A percentile compares a stretch with the other conserved stretches of the same genome.
Evolutionary conservation across 2,329 filamentous ascomycete genomes (phyloP).

Genomic region (Madurella fahalii): DNA sequence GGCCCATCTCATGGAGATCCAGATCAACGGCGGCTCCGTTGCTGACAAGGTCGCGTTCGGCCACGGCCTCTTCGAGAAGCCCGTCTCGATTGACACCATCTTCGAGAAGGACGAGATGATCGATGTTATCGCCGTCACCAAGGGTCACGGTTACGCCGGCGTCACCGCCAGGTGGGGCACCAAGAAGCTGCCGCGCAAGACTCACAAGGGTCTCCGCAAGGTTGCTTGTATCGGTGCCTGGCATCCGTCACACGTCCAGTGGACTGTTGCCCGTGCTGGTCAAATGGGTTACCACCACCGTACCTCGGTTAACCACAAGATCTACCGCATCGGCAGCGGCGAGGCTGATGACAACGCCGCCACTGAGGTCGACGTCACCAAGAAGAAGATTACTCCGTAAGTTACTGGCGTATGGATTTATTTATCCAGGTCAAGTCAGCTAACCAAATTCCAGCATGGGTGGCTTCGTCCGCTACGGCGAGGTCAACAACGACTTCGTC

Average conservation of each 20-base stretch:
- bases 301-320: slow-evolving; percentile 99
- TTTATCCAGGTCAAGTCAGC: not conserved
- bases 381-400: slow-evolving; percentile 99
- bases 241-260: slow-evolving; percentile 99
- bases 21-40: slow-evolving; percentile 96
- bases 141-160: slow-evolving; percentile 98
- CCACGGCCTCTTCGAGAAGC: slow-evolving; percentile 98
- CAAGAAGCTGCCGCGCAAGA: slow-evolving; percentile 99
- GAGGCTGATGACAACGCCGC: slow-evolving; percentile 87
- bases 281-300: slow-evolving; percentile 99
- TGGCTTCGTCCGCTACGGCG: slow-evolving; percentile 99
- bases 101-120: slow-evolving; percentile 99
- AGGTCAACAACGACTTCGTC: slow-evolving; percentile 98
- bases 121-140: slow-evolving; percentile 98
- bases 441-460: slow-evolving; percentile 63
- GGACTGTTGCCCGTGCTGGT: slow-evolving; percentile 99
- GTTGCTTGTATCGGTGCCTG: slow-evolving; percentile 99
- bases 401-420: slow-evolving; percentile 41
- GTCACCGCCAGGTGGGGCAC: slow-evolving; percentile 98
- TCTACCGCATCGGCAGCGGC: slow-evolving; percentile 97
- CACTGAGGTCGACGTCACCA: slow-evolving; percentile 93
- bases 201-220: slow-evolving; percentile 99
- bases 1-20: slow-evolving; percentile 99
- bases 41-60: slow-evolving; percentile 97
- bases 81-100: slow-evolving; percentile 84